phyloP scores from a whole-genome alignment of 768 basidiomycete genomes.

The Pluteus cervinus region DNA sequence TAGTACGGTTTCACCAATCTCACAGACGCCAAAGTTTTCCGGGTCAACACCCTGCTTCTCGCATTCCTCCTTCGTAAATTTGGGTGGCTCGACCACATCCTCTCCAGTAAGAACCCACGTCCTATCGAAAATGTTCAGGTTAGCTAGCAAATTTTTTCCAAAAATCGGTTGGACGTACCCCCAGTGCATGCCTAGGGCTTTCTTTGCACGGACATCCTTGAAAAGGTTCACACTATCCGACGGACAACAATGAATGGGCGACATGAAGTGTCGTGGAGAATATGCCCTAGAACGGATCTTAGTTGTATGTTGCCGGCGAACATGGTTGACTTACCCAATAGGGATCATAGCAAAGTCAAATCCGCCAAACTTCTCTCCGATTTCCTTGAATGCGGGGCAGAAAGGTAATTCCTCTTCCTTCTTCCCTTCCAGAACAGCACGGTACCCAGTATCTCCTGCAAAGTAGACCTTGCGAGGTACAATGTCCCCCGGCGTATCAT shows the following conservation, averaged over 20 bases:
- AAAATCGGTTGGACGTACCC: conserved; percentile 30
- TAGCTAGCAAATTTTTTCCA: neutral
- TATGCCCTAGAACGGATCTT: conserved; percentile 41
- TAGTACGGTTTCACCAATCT: conserved; percentile 67
- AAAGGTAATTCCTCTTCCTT: conserved; percentile 45
- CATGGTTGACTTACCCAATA: conserved; percentile 41
- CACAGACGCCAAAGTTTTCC: conserved; percentile 49
- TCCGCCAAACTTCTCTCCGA: conserved; percentile 55
- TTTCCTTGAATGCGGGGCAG: conserved; percentile 71
- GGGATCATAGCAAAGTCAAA: conserved; percentile 71
- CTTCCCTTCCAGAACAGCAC: conserved; percentile 38
- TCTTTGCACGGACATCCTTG: conserved; percentile 53
- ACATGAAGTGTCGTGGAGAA: conserved; percentile 47
- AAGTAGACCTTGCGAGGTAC: conserved; percentile 44
- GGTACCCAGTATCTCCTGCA: conserved; percentile 66
- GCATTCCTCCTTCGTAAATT: conserved; percentile 44
- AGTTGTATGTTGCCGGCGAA: conserved; percentile 10
- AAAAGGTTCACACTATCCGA: conserved; percentile 65
- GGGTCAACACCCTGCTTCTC: conserved; percentile 45
- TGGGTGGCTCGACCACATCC: conserved; percentile 56
- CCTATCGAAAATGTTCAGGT: conserved; percentile 16
- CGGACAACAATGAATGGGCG: conserved; percentile 59
- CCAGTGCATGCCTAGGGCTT: conserved; percentile 69
- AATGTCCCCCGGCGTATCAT: conserved; percentile 6
- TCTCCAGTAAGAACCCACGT: conserved; percentile 51